Evolutionary conservation across 257 asterid species (phyloP), one percentile per base, ranked within the genome.

Genomic region (Avicennia marina): DNA sequence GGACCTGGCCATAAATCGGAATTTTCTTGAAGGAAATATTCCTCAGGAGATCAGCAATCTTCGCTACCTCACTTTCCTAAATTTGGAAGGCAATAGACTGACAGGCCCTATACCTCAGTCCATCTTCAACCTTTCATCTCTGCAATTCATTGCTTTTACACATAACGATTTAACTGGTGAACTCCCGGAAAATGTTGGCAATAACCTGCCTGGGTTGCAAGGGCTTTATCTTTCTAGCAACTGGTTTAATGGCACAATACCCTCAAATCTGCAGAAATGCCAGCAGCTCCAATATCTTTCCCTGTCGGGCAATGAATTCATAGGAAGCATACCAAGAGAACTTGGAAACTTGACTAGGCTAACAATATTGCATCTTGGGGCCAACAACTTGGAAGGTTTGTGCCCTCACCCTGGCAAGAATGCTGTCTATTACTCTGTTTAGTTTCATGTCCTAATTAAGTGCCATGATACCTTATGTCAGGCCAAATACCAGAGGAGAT

Each of bases 401-500:
- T 3, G 19, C 56, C 11, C 19, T 11, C 10, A 2, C 10, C n/a
- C 17, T 22, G 16, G 7, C 13, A 33, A 32, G 10, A 4, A 20
- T n/a, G 6, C n/a, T 41, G 32, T 38, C 48, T 1, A 59, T 19
- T n/a, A 22, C 41, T 45, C 42, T 60, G 11, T 13, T 11, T 9
- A 16, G 7, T 29, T 42, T 53, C 38, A 19, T 4, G 19, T 25
- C 1, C 16, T 16, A 21, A 12, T 13, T 22, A 7, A 49, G 31
- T 31, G 38, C 34, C 4, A 13, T 2, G 13, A 13, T 7, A 10
- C 12, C 10, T 11, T 44, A 43, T 58, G 53, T 3, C 60, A 64
- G 81, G 81, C 20, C 34, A 16, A 25, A 53, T 77, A 22, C 75
- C 80, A 18, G 10, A 31, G 5, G 83, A 73, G 53, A 44, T 77